Evolutionary conservation across 257 asterid species (phyloP).

Genomic region (Gentiana dahurica): DNA sequence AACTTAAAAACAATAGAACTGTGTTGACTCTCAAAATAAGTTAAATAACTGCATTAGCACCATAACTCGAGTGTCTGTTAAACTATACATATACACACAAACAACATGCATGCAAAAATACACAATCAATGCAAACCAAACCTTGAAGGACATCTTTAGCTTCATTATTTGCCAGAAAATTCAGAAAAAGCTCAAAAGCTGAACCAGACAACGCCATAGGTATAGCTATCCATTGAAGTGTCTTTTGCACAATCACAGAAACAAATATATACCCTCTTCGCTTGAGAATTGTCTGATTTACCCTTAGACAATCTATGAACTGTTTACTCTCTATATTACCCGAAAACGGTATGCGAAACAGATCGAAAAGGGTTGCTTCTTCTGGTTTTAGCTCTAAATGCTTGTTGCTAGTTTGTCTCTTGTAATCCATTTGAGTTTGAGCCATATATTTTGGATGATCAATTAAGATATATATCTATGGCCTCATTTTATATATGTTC

Average conservation of each 20-base stretch:
- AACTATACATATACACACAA: no score
- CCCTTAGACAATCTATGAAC: constrained; percentile 14
- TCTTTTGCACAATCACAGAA: constrained; percentile 13
- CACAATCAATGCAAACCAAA: background rate
- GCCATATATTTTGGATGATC: no score
- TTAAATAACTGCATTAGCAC: no score
- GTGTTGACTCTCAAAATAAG: no score
- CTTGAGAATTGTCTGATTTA: constrained; percentile 10
- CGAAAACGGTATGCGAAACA: constrained; percentile 6
- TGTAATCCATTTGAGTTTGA: background rate
- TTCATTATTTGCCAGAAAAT: constrained; percentile 35
- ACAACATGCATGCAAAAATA: background rate
- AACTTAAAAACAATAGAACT: no score
- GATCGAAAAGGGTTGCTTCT: constrained; percentile 8
- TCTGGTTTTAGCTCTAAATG: constrained; percentile 13
- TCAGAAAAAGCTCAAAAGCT: constrained; percentile 40
- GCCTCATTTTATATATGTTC: no score
- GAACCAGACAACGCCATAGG: constrained; percentile 37
- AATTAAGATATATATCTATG: no score
- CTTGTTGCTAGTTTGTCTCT: constrained; percentile 5
- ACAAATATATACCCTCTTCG: constrained; percentile 13
- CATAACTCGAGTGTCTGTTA: no score
- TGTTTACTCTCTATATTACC: constrained; percentile 8
- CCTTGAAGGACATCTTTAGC: constrained; percentile 24
- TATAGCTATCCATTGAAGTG: constrained; percentile 10